Base-by-base conservation (phyloP, 345 rosid species). In the Gossypium ekmanianum region DNA sequence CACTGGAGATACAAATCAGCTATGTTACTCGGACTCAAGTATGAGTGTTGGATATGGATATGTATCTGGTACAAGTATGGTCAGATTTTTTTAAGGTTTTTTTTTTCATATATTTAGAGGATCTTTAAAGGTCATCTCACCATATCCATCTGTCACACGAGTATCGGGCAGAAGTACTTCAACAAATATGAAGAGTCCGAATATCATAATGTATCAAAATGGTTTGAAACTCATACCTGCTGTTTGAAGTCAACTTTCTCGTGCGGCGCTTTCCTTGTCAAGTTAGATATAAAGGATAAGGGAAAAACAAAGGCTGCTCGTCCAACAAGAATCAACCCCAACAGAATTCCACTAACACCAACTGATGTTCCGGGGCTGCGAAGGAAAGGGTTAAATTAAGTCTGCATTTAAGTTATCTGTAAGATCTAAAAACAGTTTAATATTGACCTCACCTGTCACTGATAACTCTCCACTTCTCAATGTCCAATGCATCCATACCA, bases 401-500 rank as follows among this genome's bases (percentile, higher is more conserved):
- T 26, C 55, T 13, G 18, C 55, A 51, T 51, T 51, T 51, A 51
- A 51, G 45, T 29, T 48, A 45, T 67, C 8, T 2, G 44, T 12
- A 11, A 54, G 34, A 59, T 18, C 22, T 27, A 62, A 62, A 10
- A 57, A 45, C 67, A 47, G 39, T 24, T 57, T 22, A n/a, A 50
- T 24, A 50, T 76, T 14, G 52, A 73, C 57, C 86, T 82, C 78
- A 92, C 98, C 97, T 92, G 74, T 88, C 80, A 11, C 97, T 89
- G 52, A 91, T 89, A 63, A 82, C 88, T 20, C 72, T 82, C 98
- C 98, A 91, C 78, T 90, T 94, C 81, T 92, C 97, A 2, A 94
- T 94, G 72, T 94, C 98, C 70, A 94, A 78, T 76, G 98, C 97
- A 55, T 94, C 98, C 98, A 94, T 94, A 57, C 98, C 98, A 80